Conservation (phyloP, 2,329 filamentous ascomycete species). For the Fonsecaea monophora region DNA sequence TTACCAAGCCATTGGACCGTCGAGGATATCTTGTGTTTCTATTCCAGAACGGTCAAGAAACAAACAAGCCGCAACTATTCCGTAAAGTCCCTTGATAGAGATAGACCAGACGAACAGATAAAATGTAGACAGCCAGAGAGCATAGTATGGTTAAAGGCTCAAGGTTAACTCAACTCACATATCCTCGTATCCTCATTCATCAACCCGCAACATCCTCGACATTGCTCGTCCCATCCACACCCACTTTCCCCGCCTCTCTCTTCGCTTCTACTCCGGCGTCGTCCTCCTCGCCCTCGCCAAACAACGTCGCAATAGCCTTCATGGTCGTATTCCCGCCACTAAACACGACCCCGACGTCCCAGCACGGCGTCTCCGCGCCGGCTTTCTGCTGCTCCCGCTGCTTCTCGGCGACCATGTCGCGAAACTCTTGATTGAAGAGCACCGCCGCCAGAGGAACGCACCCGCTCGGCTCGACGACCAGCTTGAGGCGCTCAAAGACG, state of each 20-base stretch:
- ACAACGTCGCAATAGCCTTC: constrained; percentile 65
- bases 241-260: constrained; percentile 32
- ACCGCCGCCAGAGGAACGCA: constrained; percentile 84
- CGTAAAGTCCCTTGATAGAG: no score
- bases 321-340: constrained; percentile 71
- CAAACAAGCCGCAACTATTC: no score
- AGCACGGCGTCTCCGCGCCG: constrained; percentile 70
- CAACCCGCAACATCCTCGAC: constrained; percentile 39
- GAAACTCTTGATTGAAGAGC: constrained; percentile 85
- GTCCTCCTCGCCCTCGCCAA: constrained; percentile 42
- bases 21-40: no score
- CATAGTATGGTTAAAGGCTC: no score
- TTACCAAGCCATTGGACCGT: no score
- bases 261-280: constrained; percentile 13
- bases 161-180: no score
- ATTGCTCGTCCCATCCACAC: constrained; percentile 31
- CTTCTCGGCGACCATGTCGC: constrained; percentile 62
- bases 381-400: constrained; percentile 47
- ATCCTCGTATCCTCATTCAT: not conserved
- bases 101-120: no score
- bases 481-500: constrained; percentile 85
- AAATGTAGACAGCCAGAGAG: no score
- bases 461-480: constrained; percentile 86
- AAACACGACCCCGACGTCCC: constrained; percentile 70
- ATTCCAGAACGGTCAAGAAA: no score